Conservation (phyloP, 768 basidiomycete species). For the Neoboletus subvelutipes region DNA sequence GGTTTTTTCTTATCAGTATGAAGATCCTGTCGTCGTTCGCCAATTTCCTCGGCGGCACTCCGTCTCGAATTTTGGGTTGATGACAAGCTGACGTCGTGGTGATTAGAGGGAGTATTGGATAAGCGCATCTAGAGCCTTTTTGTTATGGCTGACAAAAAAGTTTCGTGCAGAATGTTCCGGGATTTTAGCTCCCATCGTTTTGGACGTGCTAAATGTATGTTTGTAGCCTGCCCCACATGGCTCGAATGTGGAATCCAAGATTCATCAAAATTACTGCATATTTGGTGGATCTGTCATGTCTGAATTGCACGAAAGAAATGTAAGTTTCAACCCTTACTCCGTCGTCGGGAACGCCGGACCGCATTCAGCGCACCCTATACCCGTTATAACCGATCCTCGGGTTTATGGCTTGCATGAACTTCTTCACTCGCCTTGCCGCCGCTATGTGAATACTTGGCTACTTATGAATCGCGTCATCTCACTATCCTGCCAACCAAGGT, state of each 20-base stretch:
- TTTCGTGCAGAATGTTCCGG: not conserved
- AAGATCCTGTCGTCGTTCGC: conserved; percentile 35
- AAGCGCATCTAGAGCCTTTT: not conserved
- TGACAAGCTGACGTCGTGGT: conserved; percentile 19
- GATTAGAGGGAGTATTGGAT: conserved; percentile 5
- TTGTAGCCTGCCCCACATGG: not conserved
- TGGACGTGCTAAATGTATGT: not conserved
- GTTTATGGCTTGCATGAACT: not conserved
- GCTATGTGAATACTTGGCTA: not conserved
- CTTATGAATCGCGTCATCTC: not conserved
- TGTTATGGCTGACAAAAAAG: too few relatives aligned
- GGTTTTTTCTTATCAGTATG: conserved; percentile 26
- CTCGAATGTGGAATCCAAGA: too few relatives aligned
- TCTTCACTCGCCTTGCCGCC: not conserved
- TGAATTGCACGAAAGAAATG: not conserved
- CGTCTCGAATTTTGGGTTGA: conserved; percentile 37
- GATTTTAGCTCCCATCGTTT: too few relatives aligned
- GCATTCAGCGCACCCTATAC: not conserved
- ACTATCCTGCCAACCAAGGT: too few relatives aligned
- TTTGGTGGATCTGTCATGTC: not conserved
- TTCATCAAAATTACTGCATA: not conserved
- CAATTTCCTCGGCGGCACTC: conserved; percentile 39
- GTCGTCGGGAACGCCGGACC: not conserved
- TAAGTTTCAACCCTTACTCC: not conserved
- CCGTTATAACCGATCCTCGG: not conserved